These are phyloP conservation scores for Saccharomyces hybrid DNA, from an alignment of 1,139 yeast genomes.

Conservation along the genomic window DNA sequence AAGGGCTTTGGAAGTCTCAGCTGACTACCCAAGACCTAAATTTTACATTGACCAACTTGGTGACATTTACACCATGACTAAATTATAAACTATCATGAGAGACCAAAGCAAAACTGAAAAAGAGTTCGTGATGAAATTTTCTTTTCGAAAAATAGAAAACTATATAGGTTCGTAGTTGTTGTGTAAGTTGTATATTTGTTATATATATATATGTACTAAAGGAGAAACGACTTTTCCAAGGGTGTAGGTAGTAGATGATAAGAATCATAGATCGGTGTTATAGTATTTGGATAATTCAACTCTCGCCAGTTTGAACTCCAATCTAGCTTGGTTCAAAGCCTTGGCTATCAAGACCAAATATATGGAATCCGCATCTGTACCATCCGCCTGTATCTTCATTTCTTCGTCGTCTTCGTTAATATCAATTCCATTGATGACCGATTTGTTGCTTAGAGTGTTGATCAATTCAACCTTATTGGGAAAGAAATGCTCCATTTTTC, in stretches of 20 bases:
- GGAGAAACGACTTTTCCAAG: neutral
- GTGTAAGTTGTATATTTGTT: neutral
- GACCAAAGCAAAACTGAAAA: neutral
- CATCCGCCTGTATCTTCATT: neutral
- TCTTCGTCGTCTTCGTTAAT: constrained; percentile 10
- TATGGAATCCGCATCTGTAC: constrained; percentile 12
- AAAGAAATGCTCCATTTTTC: constrained; percentile 36
- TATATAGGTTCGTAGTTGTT: neutral
- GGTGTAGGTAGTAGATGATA: neutral
- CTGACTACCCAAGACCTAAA: constrained; percentile 48
- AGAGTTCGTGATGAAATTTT: no score
- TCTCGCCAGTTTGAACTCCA: constrained; percentile 51
- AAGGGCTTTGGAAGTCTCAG: constrained; percentile 40
- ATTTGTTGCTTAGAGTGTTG: constrained; percentile 13
- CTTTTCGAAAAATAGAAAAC: no score
- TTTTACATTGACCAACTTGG: constrained; percentile 71
- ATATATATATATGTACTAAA: neutral
- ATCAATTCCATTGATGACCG: constrained; percentile 9
- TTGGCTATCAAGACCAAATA: constrained; percentile 39
- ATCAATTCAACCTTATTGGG: constrained; percentile 23
- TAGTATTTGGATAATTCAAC: constrained; percentile 53
- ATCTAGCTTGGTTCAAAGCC: constrained; percentile 52
- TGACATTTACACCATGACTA: constrained; percentile 52
- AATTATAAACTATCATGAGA: constrained; percentile 6
- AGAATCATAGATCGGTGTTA: constrained; percentile 39